Evolutionary conservation across 2,329 filamentous ascomycete genomes (phyloP), one percentile per base, ranked within the genome.

Genomic region (Pseudogymnoascus sp.): DNA sequence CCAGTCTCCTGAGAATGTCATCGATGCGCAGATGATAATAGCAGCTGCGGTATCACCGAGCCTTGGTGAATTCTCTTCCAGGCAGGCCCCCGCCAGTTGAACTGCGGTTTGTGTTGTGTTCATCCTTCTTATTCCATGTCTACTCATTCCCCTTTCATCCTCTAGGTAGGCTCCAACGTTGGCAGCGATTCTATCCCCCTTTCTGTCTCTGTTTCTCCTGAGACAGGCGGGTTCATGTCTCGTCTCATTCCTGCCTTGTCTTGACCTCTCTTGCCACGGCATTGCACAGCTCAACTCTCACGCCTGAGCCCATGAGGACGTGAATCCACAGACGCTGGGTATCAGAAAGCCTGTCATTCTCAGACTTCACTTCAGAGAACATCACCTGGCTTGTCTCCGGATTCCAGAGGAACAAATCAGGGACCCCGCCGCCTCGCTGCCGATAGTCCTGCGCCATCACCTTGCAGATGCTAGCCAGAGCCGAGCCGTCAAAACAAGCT

Each of bases 321-420:
- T 97, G 90, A 69, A 97, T 96, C 94, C 94, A 99, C 67, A 99
- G 81, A 68, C 94, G 80, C 77, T 99, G 94, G 15, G 92, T 96
- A 77, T 99, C 94, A 74, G 93, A 97, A 70, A 99, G 78, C 39
- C 92, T 85, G 79, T 99, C 94, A 74, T 96, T 97, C 72, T 86
- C 87, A 67, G 86, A 90, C 77, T 92, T 92, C 62, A 92, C 88
- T 74, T 90, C 87, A 4, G 81, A 81, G 73, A 94, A 93, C 81
- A 91, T 86, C 40, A 71, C 65, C 36, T 65, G 64, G 58, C 65
- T 65, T 61, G 67, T 68, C 60, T 65, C 64, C 21, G 60, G 59
- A 61, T 71, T 68, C 94, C 94, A 99, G 2, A 99, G 80, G 65
- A 99, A 89, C 65, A 99, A 76, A 78, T 99, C 94, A 3, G 94